Evolutionary conservation across 805 yeast genomes (phyloP), one percentile per base, ranked within the genome.

Genomic region (Candida odintsovae): DNA sequence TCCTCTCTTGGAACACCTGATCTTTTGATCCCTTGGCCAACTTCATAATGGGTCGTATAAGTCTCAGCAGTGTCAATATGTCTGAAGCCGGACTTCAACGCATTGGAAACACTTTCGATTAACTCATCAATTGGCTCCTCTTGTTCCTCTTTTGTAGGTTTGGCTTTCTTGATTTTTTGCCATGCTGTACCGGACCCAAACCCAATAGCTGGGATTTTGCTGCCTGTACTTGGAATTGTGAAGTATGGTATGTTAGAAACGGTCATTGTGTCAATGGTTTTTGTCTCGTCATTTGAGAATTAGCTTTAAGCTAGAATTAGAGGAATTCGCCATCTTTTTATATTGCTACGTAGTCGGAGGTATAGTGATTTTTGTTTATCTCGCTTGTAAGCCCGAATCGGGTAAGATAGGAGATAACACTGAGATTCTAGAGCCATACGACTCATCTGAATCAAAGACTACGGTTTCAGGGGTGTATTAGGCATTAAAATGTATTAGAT

Each of bases 1-100:
- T 83, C 81, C 21, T 73, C 74, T 59, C 92, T 74, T 49, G 80
- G 78, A 26, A 84, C 67, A 12, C 83, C 84, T 33, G 82, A 76
- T 40, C 61, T 55, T 23, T 66, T 65, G 50, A 81, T 69, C 21
- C 79, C 88, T 40, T 68, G 67, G n/a, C 77, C 78, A 18, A 73
- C 73, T 55, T 77, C 82, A 13, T 56, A 57, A 55, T 82, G 82
- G 59, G 81, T 83, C 6, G 64, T 59, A 66, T 83, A 83, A 23
- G 54, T 58, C 36, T 66, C 73, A 40, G 89, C 89, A 33, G 76
- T 67, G 57, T 83, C 89, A 46, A 83, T 66, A 57, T 80, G 86
- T 51, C 83, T 71, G 62, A 78, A 82, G 3, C 87, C 87, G 2
- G 40, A 28, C 22, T 50, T 43, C 23, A 54, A 35, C 5, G 57